Percentiles rank a stretch among this genome's conserved stretches.
Conservation (phyloP, 768 basidiomycete genomes). For the Naganishia friedmannii region DNA sequence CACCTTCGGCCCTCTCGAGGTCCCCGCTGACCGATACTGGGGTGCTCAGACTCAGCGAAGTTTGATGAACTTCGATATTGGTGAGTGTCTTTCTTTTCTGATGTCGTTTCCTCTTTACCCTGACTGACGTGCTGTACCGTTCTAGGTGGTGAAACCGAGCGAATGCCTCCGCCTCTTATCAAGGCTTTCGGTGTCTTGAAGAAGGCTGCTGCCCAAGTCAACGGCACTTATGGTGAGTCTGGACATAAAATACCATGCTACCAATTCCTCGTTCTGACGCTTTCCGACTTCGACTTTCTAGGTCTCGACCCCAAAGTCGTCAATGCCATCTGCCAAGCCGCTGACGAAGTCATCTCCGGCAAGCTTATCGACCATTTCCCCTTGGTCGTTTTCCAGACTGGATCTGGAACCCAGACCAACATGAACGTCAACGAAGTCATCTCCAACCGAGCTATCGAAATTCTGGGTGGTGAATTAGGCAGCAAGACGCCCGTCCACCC, state of each 20-base stretch:
- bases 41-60: slow-evolving; percentile 98
- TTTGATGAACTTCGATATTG: slow-evolving; percentile 97
- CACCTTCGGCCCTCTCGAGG: slow-evolving; percentile 91
- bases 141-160: slow-evolving; percentile 71
- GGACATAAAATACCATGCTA: neutral
- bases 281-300: neutral
- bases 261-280: neutral
- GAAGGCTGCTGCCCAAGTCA: slow-evolving; percentile 90
- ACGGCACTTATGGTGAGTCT: slow-evolving; percentile 69
- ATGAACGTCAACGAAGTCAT: slow-evolving; percentile 99
- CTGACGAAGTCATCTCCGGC: slow-evolving; percentile 96
- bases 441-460: slow-evolving; percentile 95
- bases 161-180: slow-evolving; percentile 90
- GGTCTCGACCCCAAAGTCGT: slow-evolving; percentile 76
- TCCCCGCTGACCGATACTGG: slow-evolving; percentile 87
- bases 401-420: slow-evolving; percentile 97
- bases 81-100: slow-evolving; percentile 48
- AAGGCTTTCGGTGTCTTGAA: slow-evolving; percentile 97
- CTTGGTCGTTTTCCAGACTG: slow-evolving; percentile 97
- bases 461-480: slow-evolving; percentile 90
- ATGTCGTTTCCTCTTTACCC: neutral
- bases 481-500: slow-evolving; percentile 97
- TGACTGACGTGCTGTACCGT: neutral
- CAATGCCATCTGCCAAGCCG: slow-evolving; percentile 82
- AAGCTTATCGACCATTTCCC: slow-evolving; percentile 94